Base-by-base conservation (phyloP, 441 rosid genomes). In the Metrosideros polymorpha region DNA sequence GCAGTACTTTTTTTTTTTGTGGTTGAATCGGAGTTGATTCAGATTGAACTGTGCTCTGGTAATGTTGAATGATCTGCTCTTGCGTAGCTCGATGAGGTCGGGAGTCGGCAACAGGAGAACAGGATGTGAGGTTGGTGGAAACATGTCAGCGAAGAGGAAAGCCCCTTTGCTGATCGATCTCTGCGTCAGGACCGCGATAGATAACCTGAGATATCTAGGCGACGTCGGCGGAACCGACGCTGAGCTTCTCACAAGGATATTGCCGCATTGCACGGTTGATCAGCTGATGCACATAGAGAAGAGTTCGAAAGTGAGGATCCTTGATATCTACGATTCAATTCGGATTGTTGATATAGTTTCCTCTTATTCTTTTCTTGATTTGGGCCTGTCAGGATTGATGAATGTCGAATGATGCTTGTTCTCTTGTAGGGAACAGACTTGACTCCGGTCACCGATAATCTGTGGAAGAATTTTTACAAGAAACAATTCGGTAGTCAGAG, bases 201-300 rank as follows among this genome's bases (percentile, higher is more conserved):
- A 88, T 82, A 92, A 97, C 86, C 86, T 94, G 39, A 89, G 93
- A 85, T 93, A 94, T 85, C 92, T 97, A 30, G 99, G 98, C 12
- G 97, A 97, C 90, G 98, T 96, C 85, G 98, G 99, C 4, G 98
- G 93, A 30, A 94, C 96, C n/a, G 99, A 96, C 86, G 85, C 89
- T 25, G 90, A 93, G 88, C 98, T 97, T 82, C 99, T 97, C 27
- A 95, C 89, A 8, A 93, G 88, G 56, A 95, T 97, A 86, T 89
- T 97, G 77, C 92, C 95, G 0, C 98, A 95, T 82, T 97, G 99
- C 88, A 91, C 98, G 3, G 24, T 91, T 30, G 98, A 97, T 49
- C 97, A 96, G 88, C 85, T 97, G 88, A 92, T 87, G 89, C 99
- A 93, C 84, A 85, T 97, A 4, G 99, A 97, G 92, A 90, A 91